Percentiles rank a stretch among this genome's conserved stretches.
Evolutionary conservation across 352 stramenopile genomes (phyloP).

Genomic region (Pythium monospermum): DNA sequence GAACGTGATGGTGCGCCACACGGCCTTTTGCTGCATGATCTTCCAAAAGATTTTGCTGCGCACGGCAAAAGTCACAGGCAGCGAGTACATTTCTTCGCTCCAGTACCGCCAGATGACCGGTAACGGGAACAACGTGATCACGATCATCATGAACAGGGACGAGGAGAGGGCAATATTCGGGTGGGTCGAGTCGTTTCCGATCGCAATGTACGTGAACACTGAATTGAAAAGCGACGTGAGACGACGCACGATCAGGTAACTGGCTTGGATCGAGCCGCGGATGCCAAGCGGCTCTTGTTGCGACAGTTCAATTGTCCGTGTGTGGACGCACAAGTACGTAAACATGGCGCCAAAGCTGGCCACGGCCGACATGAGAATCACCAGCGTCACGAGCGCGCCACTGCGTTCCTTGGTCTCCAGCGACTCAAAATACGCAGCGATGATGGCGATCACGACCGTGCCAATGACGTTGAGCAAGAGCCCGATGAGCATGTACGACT

Average conservation of each 20-base stretch:
- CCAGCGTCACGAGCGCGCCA: slow-evolving; percentile 59
- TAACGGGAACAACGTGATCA: slow-evolving; percentile 60
- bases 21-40: slow-evolving; percentile 68
- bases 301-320: slow-evolving; percentile 72
- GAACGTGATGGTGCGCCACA: slow-evolving; percentile 72
- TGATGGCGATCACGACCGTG: slow-evolving; percentile 51
- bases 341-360: slow-evolving; percentile 58
- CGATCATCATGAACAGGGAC: slow-evolving; percentile 62
- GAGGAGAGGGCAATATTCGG: no score
- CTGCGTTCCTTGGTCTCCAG: slow-evolving; percentile 41
- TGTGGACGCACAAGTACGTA: slow-evolving; percentile 49
- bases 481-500: slow-evolving; percentile 71
- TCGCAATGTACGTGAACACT: slow-evolving; percentile 19
- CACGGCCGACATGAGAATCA: slow-evolving; percentile 73
- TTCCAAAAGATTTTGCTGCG: slow-evolving; percentile 61
- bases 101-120: slow-evolving; percentile 57
- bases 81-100: slow-evolving; percentile 62
- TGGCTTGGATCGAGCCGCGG: no score
- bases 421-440: slow-evolving; percentile 39
- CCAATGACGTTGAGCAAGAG: slow-evolving; percentile 68
- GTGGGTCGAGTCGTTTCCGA: slow-evolving; percentile 35
- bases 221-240: slow-evolving; percentile 33
- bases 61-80: slow-evolving; percentile 68
- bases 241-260: no score
- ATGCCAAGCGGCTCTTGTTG: slow-evolving; percentile 74